phyloP scores from a whole-genome alignment of 2,329 filamentous ascomycete genomes.

The Aspergillus intermedius region DNA sequence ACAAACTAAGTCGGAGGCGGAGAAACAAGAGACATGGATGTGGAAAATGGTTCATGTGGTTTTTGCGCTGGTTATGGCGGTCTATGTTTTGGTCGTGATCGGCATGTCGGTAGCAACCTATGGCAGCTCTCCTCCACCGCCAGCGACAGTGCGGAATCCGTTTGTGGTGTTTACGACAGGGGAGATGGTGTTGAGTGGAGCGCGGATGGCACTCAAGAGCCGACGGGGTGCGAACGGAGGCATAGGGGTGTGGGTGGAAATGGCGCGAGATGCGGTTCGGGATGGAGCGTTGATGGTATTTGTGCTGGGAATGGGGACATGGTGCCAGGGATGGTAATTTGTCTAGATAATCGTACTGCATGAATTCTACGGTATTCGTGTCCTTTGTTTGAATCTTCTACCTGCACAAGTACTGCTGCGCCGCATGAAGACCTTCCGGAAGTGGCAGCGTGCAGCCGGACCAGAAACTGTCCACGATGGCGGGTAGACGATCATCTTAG shows the following conservation, averaged over 20 bases:
- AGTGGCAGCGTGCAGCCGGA: background rate
- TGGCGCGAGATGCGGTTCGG: constrained; percentile 33
- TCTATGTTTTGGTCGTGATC: constrained; percentile 44
- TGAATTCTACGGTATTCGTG: no score
- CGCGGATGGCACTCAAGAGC: constrained; percentile 26
- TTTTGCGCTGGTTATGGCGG: constrained; percentile 50
- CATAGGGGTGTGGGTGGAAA: constrained; percentile 29
- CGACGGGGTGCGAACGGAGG: constrained; percentile 21
- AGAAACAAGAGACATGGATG: constrained; percentile 30
- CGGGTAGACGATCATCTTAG: background rate
- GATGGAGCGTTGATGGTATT: constrained; percentile 43
- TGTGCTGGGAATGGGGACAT: constrained; percentile 37
- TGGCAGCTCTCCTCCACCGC: constrained; percentile 36
- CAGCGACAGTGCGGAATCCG: constrained; percentile 40
- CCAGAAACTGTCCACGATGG: background rate
- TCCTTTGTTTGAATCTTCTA: no score
- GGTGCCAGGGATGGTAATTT: constrained; percentile 33
- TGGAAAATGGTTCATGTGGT: constrained; percentile 56
- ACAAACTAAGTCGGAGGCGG: constrained; percentile 31
- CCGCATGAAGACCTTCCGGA: background rate
- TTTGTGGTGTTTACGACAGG: constrained; percentile 43
- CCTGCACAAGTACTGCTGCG: background rate
- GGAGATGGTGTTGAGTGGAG: constrained; percentile 37
- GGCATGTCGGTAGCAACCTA: constrained; percentile 31
- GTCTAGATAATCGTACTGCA: background rate